Evolutionary conservation across 306 rosid genomes (phyloP).

Genomic region (Oemleria cerasiformis): DNA sequence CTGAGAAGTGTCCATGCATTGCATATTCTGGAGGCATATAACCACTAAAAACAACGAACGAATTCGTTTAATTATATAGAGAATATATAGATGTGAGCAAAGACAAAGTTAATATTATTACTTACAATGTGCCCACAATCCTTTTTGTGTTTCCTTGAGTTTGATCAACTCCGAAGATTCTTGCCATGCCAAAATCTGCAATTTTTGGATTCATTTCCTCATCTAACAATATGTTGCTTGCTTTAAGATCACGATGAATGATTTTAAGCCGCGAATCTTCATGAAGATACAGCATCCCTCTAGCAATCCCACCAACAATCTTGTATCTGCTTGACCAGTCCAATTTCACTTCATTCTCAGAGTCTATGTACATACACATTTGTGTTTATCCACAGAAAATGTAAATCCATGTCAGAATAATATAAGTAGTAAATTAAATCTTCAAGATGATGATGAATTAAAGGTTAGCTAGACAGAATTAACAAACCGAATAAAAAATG

Average conservation of each 20-base stretch:
- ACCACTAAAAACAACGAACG: slow-evolving; percentile 15
- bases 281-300: slow-evolving; percentile 33
- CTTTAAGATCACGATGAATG: slow-evolving; percentile 40
- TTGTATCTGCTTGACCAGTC: slow-evolving; percentile 32
- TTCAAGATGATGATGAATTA: no score
- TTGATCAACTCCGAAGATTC: slow-evolving; percentile 24
- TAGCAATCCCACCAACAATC: slow-evolving; percentile 27
- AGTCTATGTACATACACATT: neutral
- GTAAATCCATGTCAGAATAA: neutral
- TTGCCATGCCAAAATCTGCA: slow-evolving; percentile 36
- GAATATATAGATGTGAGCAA: neutral
- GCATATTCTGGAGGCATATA: slow-evolving; percentile 32
- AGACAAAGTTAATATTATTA: neutral
- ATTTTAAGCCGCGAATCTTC: slow-evolving; percentile 36
- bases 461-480: no score
- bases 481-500: slow-evolving; percentile 26
- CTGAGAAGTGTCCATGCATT: slow-evolving; percentile 19
- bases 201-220: slow-evolving; percentile 31
- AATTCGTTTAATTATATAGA: no score
- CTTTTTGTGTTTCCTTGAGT: slow-evolving; percentile 21
- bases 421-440: no score
- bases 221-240: slow-evolving; percentile 34
- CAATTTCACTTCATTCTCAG: slow-evolving; percentile 2
- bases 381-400: neutral
- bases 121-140: slow-evolving; percentile 25